phyloP scores from a whole-genome alignment of 495 filamentous ascomycete genomes.

The Endocarpon pusillum region DNA sequence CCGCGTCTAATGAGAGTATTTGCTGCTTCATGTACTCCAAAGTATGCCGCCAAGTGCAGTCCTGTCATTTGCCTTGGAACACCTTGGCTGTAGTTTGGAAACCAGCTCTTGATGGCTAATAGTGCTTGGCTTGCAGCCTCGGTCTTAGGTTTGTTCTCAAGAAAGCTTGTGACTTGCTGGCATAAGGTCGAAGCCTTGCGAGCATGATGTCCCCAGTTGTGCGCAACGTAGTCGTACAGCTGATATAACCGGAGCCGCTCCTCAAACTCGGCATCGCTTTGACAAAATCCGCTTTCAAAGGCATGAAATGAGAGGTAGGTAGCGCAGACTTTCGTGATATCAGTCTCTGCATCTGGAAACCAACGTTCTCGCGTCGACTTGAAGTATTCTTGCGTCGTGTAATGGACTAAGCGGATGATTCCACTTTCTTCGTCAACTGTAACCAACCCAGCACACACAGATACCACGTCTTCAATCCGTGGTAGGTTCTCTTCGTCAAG shows the following conservation, averaged over 20 bases:
- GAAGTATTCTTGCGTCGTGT: constrained; percentile 36
- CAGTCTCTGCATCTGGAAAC: constrained; percentile 7
- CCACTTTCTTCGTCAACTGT: constrained; percentile 25
- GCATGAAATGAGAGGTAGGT: constrained; percentile 11
- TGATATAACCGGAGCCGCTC: constrained; percentile 7
- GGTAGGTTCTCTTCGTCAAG: constrained; percentile 27
- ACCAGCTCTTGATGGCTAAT: constrained; percentile 2
- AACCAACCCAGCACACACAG: constrained; percentile 35
- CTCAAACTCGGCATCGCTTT: constrained; percentile 2
- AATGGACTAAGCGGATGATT: constrained; percentile 33
- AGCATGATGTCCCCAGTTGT: constrained; percentile 24
- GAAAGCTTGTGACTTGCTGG: constrained; percentile 3
- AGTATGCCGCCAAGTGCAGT: constrained; percentile 8
- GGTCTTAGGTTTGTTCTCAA: constrained; percentile 5
- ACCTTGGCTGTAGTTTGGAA: neutral
- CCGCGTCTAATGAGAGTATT: too few relatives aligned
- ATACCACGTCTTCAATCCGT: constrained; percentile 22
- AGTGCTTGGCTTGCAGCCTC: constrained; percentile 8
- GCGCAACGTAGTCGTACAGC: constrained; percentile 25
- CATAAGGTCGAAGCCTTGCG: neutral
- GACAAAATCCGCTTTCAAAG: constrained; percentile 10
- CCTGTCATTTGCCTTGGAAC: constrained; percentile 2
- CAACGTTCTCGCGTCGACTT: constrained; percentile 1
- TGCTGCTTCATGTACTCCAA: constrained; percentile 4
- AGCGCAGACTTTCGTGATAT: constrained; percentile 8